These are phyloP conservation scores for Leccinum disarticulatum DNA, from an alignment of 768 basidiomycete species.

Conservation along the genomic window DNA sequence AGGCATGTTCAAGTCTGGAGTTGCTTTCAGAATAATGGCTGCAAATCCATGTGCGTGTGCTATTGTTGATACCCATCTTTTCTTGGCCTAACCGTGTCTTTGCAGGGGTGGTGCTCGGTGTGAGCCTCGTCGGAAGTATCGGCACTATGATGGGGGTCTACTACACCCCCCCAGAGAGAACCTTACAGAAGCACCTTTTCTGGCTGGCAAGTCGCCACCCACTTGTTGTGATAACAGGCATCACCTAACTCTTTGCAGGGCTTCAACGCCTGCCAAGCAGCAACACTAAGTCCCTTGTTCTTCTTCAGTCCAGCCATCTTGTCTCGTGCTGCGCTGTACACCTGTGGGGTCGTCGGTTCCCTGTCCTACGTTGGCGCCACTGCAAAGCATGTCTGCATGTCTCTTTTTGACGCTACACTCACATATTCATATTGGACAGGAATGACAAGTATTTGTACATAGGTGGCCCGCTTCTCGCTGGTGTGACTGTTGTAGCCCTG, in stretches of 20 bases:
- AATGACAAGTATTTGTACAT: constrained; percentile 84
- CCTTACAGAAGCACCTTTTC: constrained; percentile 73
- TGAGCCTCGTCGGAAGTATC: constrained; percentile 75
- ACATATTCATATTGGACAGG: constrained; percentile 27
- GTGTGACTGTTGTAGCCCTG: constrained; percentile 84
- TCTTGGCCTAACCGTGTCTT: constrained; percentile 1
- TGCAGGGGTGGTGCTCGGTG: constrained; percentile 77
- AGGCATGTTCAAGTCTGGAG: constrained; percentile 67
- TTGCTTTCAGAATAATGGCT: constrained; percentile 73
- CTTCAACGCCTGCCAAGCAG: constrained; percentile 85
- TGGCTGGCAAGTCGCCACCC: constrained; percentile 59
- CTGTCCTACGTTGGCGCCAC: constrained; percentile 89
- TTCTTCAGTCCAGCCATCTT: constrained; percentile 85
- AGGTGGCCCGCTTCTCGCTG: constrained; percentile 86
- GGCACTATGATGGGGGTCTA: constrained; percentile 84
- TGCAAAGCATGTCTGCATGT: constrained; percentile 52
- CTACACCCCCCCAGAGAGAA: constrained; percentile 76
- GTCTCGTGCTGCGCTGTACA: constrained; percentile 85
- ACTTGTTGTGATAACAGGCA: background rate
- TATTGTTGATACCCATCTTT: background rate
- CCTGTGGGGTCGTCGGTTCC: constrained; percentile 80
- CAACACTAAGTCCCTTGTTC: constrained; percentile 85
- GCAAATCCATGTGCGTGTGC: constrained; percentile 70
- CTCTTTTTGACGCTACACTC: background rate
- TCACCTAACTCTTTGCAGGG: constrained; percentile 42